These are phyloP conservation scores for Populus simonii DNA, from an alignment of 345 rosid genomes.

Conservation along the genomic window DNA sequence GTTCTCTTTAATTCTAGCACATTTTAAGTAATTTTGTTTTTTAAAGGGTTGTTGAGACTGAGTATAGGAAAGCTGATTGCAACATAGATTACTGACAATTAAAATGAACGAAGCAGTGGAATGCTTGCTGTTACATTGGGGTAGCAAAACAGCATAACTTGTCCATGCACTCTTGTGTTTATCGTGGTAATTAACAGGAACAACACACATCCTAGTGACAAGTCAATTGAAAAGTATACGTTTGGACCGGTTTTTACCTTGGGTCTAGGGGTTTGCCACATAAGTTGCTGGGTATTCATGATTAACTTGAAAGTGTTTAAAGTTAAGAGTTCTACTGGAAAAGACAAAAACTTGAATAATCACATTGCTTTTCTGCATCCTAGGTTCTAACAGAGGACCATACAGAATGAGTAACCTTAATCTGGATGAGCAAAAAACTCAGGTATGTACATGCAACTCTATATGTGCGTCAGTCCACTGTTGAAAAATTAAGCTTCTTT, in stretches of 20 bases:
- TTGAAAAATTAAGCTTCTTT: not conserved
- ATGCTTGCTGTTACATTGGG: constrained; percentile 8
- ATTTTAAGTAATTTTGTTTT: constrained; percentile 1
- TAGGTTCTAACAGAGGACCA: constrained; percentile 76
- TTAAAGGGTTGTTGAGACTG: constrained; percentile 1
- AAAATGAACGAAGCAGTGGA: not conserved
- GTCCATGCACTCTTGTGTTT: not conserved
- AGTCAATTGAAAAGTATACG: not conserved
- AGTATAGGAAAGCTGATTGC: not conserved
- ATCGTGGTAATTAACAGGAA: not conserved
- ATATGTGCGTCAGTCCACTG: not conserved
- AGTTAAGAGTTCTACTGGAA: not conserved
- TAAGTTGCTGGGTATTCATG: not conserved
- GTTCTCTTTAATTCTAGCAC: not conserved
- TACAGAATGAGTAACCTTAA: constrained; percentile 64
- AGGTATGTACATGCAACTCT: constrained; percentile 39
- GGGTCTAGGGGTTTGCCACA: not conserved
- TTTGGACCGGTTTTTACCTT: not conserved
- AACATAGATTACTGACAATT: not conserved
- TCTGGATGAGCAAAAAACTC: constrained; percentile 69
- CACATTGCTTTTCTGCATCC: constrained; percentile 15
- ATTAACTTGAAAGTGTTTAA: not conserved
- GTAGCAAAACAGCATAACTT: not conserved
- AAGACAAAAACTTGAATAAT: constrained; percentile 3
- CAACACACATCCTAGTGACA: not conserved